phyloP scores from a whole-genome alignment of 495 filamentous ascomycete species.

The Hamigera avellanea region DNA sequence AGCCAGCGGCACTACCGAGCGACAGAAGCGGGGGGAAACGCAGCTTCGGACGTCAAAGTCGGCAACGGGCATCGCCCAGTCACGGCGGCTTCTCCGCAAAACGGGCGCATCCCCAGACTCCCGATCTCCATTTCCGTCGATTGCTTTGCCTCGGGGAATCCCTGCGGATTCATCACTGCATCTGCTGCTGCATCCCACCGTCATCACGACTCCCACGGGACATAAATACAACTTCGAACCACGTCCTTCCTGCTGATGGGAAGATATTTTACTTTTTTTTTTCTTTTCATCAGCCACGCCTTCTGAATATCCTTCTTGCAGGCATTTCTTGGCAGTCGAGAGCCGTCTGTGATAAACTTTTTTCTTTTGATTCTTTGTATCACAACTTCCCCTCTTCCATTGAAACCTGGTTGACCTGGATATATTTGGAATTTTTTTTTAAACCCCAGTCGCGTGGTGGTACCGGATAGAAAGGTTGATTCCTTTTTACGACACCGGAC shows the following conservation, averaged over 20 bases:
- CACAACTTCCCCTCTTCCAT: too few species aligned
- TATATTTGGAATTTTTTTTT: too few species aligned
- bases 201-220: not conserved
- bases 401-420: too few species aligned
- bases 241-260: too few species aligned
- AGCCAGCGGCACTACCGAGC: slow-evolving; percentile 4
- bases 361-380: too few species aligned
- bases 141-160: slow-evolving; percentile 24
- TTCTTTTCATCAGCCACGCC: too few species aligned
- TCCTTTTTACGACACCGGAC: not conserved
- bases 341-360: too few species aligned
- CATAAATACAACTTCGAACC: not conserved
- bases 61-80: slow-evolving; percentile 1
- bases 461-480: too few species aligned
- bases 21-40: slow-evolving; percentile 1
- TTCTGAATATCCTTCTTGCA: too few species aligned
- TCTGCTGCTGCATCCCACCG: not conserved
- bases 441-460: too few species aligned
- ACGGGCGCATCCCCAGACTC: slow-evolving; percentile 16
- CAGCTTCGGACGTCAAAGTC: slow-evolving; percentile 4
- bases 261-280: too few species aligned
- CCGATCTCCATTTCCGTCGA: slow-evolving; percentile 18
- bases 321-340: too few species aligned
- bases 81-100: not conserved
- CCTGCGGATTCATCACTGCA: not conserved